These are phyloP conservation scores for Exophiala sideris DNA, from an alignment of 2,329 filamentous ascomycete species.

Conservation along the genomic window DNA sequence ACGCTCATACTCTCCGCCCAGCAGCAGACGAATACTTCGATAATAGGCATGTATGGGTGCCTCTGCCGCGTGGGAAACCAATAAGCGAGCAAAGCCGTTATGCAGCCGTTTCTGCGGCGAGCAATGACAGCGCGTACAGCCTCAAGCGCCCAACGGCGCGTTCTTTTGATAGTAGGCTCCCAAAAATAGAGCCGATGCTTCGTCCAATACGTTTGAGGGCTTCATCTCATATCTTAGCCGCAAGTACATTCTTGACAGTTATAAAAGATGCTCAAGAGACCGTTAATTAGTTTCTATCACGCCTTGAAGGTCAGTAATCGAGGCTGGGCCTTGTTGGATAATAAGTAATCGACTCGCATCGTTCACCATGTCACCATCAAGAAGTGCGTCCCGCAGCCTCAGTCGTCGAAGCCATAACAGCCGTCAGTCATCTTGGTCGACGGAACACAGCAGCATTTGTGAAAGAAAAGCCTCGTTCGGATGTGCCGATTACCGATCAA, in stretches of 20 bases:
- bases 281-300: no score
- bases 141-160: neutral
- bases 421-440: conserved; percentile 6
- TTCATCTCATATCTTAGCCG: neutral
- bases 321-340: no score
- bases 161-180: neutral
- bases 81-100: neutral
- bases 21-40: no score
- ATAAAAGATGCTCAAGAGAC: neutral
- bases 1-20: neutral
- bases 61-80: neutral
- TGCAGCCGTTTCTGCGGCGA: neutral
- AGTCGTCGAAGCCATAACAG: neutral
- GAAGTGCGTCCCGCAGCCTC: neutral
- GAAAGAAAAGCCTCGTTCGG: conserved; percentile 10
- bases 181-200: neutral
- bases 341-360: neutral
- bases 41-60: no score
- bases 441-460: neutral
- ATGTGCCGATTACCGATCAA: conserved; percentile 16
- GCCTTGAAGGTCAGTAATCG: no score
- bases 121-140: neutral
- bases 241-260: neutral
- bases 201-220: neutral
- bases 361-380: conserved; percentile 7